Percentiles rank a stretch among this genome's conserved stretches.
These are phyloP conservation scores for Withania somnifera DNA, from an alignment of 305 asterid genomes.

Conservation along the genomic window DNA sequence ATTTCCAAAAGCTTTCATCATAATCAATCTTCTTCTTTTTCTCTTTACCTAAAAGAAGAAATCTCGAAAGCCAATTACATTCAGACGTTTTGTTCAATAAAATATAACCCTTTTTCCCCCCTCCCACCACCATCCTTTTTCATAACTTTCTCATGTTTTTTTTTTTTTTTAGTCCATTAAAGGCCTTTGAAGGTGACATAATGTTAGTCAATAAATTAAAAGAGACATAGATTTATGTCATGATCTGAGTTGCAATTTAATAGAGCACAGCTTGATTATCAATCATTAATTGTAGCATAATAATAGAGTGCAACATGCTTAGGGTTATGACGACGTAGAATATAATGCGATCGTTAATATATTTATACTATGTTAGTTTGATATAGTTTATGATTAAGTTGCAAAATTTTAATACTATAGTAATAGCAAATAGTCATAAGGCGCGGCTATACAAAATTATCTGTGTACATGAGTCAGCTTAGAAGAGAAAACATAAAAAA, in stretches of 20 bases:
- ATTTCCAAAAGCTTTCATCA: neutral
- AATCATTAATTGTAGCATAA: too few relatives aligned
- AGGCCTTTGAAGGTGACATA: neutral
- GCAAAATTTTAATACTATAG: too few relatives aligned
- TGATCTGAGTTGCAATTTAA: neutral
- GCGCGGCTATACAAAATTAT: too few relatives aligned
- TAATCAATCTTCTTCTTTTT: neutral
- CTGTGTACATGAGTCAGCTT: too few relatives aligned
- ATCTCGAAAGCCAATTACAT: neutral
- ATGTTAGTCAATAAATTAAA: neutral
- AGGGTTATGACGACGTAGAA: too few relatives aligned
- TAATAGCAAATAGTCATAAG: too few relatives aligned
- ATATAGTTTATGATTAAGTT: too few relatives aligned
- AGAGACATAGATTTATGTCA: neutral
- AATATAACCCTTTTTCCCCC: neutral
- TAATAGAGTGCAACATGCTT: too few relatives aligned
- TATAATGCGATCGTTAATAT: too few relatives aligned
- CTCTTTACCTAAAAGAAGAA: neutral
- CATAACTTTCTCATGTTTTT: neutral
- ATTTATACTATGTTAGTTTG: too few relatives aligned
- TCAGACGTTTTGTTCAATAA: neutral
- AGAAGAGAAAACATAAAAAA: too few relatives aligned
- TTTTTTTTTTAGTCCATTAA: neutral
- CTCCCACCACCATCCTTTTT: neutral
- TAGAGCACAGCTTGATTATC: neutral